Percentiles rank a stretch among this genome's conserved stretches.
Conservation (phyloP, 805 yeast species). For the Ogataea zsoltii region DNA sequence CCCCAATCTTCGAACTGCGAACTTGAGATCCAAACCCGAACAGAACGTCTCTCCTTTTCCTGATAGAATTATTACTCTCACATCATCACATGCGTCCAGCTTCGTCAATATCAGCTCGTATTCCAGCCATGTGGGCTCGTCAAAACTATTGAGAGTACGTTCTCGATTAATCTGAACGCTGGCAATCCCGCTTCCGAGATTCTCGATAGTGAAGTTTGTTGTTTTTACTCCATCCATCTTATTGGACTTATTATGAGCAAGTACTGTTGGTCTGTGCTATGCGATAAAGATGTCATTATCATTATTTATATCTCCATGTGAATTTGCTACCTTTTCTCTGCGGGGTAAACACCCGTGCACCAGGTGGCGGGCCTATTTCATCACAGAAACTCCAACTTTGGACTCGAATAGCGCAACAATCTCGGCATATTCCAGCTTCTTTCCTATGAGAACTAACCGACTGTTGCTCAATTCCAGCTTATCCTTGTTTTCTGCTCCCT, state of each 20-base stretch:
- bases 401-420: slow-evolving; percentile 12
- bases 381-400: slow-evolving; percentile 10
- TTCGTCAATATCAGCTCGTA: slow-evolving; percentile 47
- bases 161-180: slow-evolving; percentile 67
- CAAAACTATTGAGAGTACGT: slow-evolving; percentile 56
- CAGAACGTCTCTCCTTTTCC: slow-evolving; percentile 58
- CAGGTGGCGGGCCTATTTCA: not conserved
- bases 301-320: too few species aligned
- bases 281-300: too few species aligned
- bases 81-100: slow-evolving; percentile 45
- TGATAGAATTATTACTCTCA: slow-evolving; percentile 57
- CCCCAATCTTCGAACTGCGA: slow-evolving; percentile 18
- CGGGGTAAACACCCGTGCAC: slow-evolving; percentile 1
- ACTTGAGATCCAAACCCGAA: slow-evolving; percentile 64
- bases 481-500: slow-evolving; percentile 26
- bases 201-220: slow-evolving; percentile 1
- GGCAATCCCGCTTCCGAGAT: slow-evolving; percentile 32
- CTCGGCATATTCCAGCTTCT: slow-evolving; percentile 16
- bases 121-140: slow-evolving; percentile 56
- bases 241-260: too few species aligned
- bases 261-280: too few species aligned
- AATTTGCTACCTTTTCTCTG: not conserved
- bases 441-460: slow-evolving; percentile 36
- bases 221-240: not conserved
- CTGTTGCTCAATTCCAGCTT: slow-evolving; percentile 17